Base-by-base conservation (phyloP, 768 basidiomycete species). In the Lentinula sp. region DNA sequence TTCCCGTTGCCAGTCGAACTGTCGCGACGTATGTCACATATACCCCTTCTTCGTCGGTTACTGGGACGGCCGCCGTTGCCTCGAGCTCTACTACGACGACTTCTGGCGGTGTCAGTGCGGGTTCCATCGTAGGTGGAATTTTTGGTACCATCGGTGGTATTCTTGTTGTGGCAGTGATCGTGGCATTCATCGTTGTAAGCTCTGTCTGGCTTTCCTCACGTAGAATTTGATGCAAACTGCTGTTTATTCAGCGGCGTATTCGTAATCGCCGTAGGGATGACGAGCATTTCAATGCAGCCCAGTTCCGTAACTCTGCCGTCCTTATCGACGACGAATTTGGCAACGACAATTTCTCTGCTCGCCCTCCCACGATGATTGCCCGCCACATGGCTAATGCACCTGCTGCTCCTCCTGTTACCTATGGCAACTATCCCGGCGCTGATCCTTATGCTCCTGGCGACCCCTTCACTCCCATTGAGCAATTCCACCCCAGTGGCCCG, bases 301-400 rank as follows among this genome's bases (percentile, higher is more conserved):
- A 52, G 5, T 60, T 60, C 37, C 59, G 59, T 39, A 34, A 49
- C 18, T 60, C 59, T 21, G 59, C 59, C 32, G 49, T 40, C 28
- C 48, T 60, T n/a, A 23, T 60, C 23, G 49, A 60, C 28, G 59
- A 60, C 16, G 59, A 60, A 31, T 60, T 60, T 16, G 57, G 57
- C 18, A 59, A 48, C 18, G 57, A 59, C n/a, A 52, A 60, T 34
- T 32, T 52, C 15, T 50, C 59, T 42, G 59, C 50, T 40, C 50
- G 60, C 31, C 53, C 59, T 42, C 61, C 61, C n/a, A 56, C 53
- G n/a, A 57, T 62, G 61, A 62, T 62, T 49, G 61, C 40, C 13
- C 45, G 54, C 23, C 61, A 62, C 43, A 53, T 61, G 49, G 60
- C 60, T 9, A 51, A 61, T 31, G 32, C 60, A 34, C 60, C 60